Evolutionary conservation across 2,329 filamentous ascomycete species (phyloP).

Genomic region (Phialocephala sp.): DNA sequence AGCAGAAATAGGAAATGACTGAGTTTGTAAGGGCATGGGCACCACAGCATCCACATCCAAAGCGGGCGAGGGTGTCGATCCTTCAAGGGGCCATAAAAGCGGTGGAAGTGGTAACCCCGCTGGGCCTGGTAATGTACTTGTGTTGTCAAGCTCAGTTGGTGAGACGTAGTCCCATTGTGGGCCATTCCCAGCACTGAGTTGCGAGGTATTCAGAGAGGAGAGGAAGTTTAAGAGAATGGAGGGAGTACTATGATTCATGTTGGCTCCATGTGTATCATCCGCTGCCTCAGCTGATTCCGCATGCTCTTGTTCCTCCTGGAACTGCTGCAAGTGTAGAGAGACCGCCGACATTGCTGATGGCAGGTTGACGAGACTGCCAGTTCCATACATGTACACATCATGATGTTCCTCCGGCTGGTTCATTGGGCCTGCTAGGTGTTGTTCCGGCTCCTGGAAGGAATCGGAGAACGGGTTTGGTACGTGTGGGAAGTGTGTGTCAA

Average conservation of each 20-base stretch:
- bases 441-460: conserved; percentile 7
- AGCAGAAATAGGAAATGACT: conserved; percentile 18
- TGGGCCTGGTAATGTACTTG: conserved; percentile 9
- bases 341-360: conserved; percentile 39
- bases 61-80: conserved; percentile 16
- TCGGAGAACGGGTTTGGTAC: conserved; percentile 7
- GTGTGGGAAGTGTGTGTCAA: conserved; percentile 2
- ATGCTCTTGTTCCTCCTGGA: conserved; percentile 41
- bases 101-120: conserved; percentile 14
- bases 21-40: conserved; percentile 11
- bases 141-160: conserved; percentile 19
- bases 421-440: conserved; percentile 6
- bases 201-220: conserved; percentile 8
- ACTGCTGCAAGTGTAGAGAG: conserved; percentile 40
- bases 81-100: conserved; percentile 17
- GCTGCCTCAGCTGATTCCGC: conserved; percentile 27
- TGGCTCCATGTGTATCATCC: conserved; percentile 32
- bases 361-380: conserved; percentile 26
- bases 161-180: conserved; percentile 19
- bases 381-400: conserved; percentile 14
- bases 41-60: conserved; percentile 22
- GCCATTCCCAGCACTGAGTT: conserved; percentile 12
- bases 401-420: not conserved
- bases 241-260: conserved; percentile 38
- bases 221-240: conserved; percentile 35